Conservation (phyloP, 1,284 basidiomycete genomes). For the Kwoniella shivajii region DNA sequence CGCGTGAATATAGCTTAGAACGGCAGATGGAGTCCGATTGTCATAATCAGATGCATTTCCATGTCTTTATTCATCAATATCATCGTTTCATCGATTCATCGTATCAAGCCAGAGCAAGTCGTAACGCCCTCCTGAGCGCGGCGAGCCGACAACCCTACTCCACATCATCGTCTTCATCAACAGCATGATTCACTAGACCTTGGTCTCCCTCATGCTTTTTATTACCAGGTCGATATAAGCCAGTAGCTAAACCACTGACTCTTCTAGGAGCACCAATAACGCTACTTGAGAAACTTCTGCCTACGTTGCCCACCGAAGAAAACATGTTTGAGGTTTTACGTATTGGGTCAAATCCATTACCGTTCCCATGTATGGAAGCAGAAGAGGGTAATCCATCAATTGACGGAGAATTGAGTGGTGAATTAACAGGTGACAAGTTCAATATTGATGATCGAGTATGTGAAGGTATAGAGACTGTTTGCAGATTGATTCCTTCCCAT, state of each 20-base stretch:
- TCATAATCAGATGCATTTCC: too few species aligned
- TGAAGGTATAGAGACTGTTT: slow-evolving; percentile 11
- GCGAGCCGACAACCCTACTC: slow-evolving; percentile 9
- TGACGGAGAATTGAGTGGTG: slow-evolving; percentile 2
- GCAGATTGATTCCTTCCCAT: slow-evolving; percentile 15
- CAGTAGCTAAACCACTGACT: slow-evolving; percentile 27
- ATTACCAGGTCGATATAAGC: slow-evolving; percentile 17
- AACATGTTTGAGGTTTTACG: slow-evolving; percentile 16
- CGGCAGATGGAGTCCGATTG: too few species aligned
- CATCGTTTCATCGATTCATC: not conserved
- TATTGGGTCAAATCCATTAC: not conserved
- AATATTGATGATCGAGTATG: not conserved
- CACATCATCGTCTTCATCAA: slow-evolving; percentile 22
- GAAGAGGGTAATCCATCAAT: not conserved
- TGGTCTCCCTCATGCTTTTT: slow-evolving; percentile 2
- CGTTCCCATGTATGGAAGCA: not conserved
- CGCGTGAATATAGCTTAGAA: too few species aligned
- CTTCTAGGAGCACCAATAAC: slow-evolving; percentile 40
- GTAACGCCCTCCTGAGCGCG: too few species aligned
- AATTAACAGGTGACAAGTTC: slow-evolving; percentile 6
- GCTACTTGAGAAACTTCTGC: slow-evolving; percentile 34
- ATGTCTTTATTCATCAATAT: not conserved
- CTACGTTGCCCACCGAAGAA: slow-evolving; percentile 31
- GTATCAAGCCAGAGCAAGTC: too few species aligned
- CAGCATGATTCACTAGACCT: slow-evolving; percentile 1